These are phyloP conservation scores for Anthracocystis walkeri DNA, from an alignment of 1,284 basidiomycete genomes.

Conservation along the genomic window DNA sequence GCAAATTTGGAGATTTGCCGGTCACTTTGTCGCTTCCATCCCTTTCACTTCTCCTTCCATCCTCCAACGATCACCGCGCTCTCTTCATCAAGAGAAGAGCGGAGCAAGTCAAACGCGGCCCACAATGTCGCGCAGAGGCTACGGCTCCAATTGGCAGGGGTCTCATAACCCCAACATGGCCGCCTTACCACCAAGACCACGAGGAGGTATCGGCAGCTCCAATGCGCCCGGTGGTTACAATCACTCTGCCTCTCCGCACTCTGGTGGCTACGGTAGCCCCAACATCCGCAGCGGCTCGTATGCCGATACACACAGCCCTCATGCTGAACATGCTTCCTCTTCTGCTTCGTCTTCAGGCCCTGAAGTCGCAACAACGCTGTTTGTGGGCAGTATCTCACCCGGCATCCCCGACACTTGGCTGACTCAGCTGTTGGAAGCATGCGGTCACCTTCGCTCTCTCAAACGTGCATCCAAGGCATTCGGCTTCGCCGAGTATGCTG, in stretches of 20 bases:
- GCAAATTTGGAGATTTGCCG: neutral
- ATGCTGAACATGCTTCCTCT: slow-evolving; percentile 15
- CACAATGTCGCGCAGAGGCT: slow-evolving; percentile 42
- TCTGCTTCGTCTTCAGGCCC: slow-evolving; percentile 11
- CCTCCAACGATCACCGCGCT: neutral
- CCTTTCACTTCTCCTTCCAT: too few species aligned
- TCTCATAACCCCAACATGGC: slow-evolving; percentile 61
- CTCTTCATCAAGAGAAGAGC: neutral
- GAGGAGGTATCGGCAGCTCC: slow-evolving; percentile 50
- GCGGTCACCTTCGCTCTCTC: slow-evolving; percentile 85
- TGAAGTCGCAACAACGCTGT: slow-evolving; percentile 75
- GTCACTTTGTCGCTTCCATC: neutral
- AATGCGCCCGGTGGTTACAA: slow-evolving; percentile 7
- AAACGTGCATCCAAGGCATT: slow-evolving; percentile 94
- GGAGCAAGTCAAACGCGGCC: too few species aligned
- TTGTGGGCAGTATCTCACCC: slow-evolving; percentile 93
- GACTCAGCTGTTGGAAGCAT: slow-evolving; percentile 84
- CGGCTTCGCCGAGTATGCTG: slow-evolving; percentile 91
- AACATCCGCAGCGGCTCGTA: slow-evolving; percentile 11
- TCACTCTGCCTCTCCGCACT: slow-evolving; percentile 34
- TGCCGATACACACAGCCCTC: slow-evolving; percentile 17
- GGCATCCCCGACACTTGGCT: slow-evolving; percentile 84
- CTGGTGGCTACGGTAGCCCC: slow-evolving; percentile 38
- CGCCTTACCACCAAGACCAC: slow-evolving; percentile 53
- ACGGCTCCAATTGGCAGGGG: slow-evolving; percentile 50